A percentile compares a stretch with the other conserved stretches of the same genome.
These are phyloP conservation scores for Alternaria gansuensis DNA, from an alignment of 2,329 filamentous ascomycete genomes.

Conservation along the genomic window DNA sequence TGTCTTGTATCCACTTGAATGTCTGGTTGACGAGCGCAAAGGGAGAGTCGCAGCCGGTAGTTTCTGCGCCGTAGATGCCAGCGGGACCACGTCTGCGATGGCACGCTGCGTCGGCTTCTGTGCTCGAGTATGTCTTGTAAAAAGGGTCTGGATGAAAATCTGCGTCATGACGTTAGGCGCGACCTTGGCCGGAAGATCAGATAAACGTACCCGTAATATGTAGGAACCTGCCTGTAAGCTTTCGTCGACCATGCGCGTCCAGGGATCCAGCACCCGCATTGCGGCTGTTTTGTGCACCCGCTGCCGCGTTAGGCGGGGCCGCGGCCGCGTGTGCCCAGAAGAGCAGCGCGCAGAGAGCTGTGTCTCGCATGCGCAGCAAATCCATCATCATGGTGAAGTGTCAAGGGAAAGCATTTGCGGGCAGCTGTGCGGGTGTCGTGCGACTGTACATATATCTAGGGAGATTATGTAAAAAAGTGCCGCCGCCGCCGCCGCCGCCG, in stretches of 20 bases:
- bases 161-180: conserved; percentile 50
- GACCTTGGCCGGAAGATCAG: not conserved
- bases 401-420: conserved; percentile 2
- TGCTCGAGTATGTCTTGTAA: conserved; percentile 81
- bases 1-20: conserved; percentile 83
- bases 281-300: conserved; percentile 23
- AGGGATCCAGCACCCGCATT: conserved; percentile 17
- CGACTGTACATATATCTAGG: conserved; percentile 29
- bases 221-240: conserved; percentile 73
- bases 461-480: conserved; percentile 2
- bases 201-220: conserved; percentile 80
- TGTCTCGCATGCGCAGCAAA: conserved; percentile 39
- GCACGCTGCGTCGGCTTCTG: conserved; percentile 73
- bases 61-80: conserved; percentile 84
- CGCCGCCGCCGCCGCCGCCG: conserved; percentile 2
- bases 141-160: conserved; percentile 92
- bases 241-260: conserved; percentile 31
- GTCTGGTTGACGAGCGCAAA: conserved; percentile 83
- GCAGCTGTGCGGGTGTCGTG: conserved; percentile 17
- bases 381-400: conserved; percentile 13
- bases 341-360: conserved; percentile 42
- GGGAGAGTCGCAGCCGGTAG: conserved; percentile 88
- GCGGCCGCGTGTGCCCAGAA: conserved; percentile 36
- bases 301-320: conserved; percentile 40
- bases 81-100: conserved; percentile 80